Evolutionary conservation across 805 yeast species (phyloP).

Genomic region (Saccharomyces eubayanus): DNA sequence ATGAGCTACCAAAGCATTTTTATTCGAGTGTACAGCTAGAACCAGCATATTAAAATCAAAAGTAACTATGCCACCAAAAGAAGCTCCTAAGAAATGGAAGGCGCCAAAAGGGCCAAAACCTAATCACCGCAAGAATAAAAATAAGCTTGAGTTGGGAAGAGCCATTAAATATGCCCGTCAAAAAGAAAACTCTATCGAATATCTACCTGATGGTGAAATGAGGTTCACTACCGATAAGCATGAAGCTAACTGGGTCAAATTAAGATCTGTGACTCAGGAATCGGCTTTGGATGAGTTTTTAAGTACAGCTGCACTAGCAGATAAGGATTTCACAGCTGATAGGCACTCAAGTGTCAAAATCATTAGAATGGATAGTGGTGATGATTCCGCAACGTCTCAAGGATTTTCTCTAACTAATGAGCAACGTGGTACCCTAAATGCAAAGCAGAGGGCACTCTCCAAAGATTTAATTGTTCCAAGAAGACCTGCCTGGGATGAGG

Average conservation of each 20-base stretch:
- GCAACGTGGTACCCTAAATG: constrained; percentile 53
- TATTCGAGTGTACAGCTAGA: not conserved
- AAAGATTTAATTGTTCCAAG: constrained; percentile 79
- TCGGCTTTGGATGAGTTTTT: constrained; percentile 88
- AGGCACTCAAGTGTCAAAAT: constrained; percentile 74
- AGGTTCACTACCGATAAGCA: constrained; percentile 78
- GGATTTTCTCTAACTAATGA: constrained; percentile 58
- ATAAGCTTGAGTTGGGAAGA: constrained; percentile 78
- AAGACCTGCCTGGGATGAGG: constrained; percentile 77
- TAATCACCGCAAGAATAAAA: constrained; percentile 72
- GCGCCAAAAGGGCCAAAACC: constrained; percentile 92
- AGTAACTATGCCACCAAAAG: constrained; percentile 34
- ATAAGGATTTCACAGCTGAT: constrained; percentile 93
- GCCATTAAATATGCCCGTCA: constrained; percentile 68
- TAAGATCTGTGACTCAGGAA: constrained; percentile 92
- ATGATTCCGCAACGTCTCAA: constrained; percentile 37
- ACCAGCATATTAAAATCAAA: not conserved
- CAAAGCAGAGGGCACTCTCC: constrained; percentile 60
- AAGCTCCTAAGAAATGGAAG: constrained; percentile 65
- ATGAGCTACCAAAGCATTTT: not conserved
- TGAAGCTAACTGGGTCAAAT: constrained; percentile 82
- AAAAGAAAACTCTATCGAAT: constrained; percentile 59
- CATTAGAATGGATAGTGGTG: constrained; percentile 53
- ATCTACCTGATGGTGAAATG: constrained; percentile 78
- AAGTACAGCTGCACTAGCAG: constrained; percentile 91